Conservation (phyloP, 305 asterid species). For the Fraxinus sp. region DNA sequence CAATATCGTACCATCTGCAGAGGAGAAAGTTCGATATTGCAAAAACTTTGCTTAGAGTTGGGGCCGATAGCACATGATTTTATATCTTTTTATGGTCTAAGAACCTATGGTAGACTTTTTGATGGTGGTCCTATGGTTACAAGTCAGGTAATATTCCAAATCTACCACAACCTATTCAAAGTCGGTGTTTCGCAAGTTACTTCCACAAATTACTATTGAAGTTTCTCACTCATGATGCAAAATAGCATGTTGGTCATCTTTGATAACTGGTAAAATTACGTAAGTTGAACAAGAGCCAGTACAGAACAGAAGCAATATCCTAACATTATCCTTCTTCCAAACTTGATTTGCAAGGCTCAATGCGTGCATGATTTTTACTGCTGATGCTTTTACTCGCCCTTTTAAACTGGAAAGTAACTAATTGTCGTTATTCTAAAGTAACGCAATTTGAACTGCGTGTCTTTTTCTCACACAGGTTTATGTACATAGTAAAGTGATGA, state of each 20-base stretch:
- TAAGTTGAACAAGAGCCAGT: background rate
- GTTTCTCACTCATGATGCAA: background rate
- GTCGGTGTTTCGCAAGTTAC: background rate
- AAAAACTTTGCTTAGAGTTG: slow-evolving; percentile 65
- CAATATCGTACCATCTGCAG: slow-evolving; percentile 88
- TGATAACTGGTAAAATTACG: background rate
- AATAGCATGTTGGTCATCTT: background rate
- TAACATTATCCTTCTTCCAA: background rate
- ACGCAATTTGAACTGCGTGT: slow-evolving; percentile 3
- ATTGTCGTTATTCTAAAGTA: slow-evolving; percentile 9
- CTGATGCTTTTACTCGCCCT: background rate
- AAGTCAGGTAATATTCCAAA: slow-evolving; percentile 61
- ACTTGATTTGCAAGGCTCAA: background rate
- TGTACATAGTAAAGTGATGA: slow-evolving; percentile 96
- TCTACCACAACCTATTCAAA: background rate
- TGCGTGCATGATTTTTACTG: background rate
- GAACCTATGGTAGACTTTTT: slow-evolving; percentile 72
- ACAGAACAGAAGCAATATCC: background rate
- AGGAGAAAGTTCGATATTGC: slow-evolving; percentile 72
- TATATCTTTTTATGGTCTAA: slow-evolving; percentile 86
- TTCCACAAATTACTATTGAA: background rate
- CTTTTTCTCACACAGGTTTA: slow-evolving; percentile 53
- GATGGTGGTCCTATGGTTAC: slow-evolving; percentile 71
- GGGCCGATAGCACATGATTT: slow-evolving; percentile 64
- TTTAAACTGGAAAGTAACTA: background rate